Conservation (phyloP, 306 rosid species). For the cucumber (Cucumis sativus) region Cucumber_9930_V3 NC_026661.2:21578001-21578500, state of each 20-base stretch:
- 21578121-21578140: constrained; percentile 24
- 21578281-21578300: not conserved
- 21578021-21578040: constrained; percentile 87
- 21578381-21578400: not conserved
- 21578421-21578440: not conserved
- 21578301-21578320: not conserved
- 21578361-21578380: not conserved
- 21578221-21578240: not conserved
- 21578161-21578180: constrained; percentile 13
- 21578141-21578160: constrained; percentile 1
- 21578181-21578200: constrained; percentile 11
- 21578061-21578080: constrained; percentile 37
- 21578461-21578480: not conserved
- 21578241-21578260: constrained; percentile 9
- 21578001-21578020: constrained; percentile 95
- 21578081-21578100: constrained; percentile 33
- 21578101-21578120: constrained; percentile 57
- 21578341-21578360: not conserved
- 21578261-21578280: not conserved
- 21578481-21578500: constrained; percentile 6
- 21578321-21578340: not conserved
- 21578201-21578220: constrained; percentile 1
- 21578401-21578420: not conserved
- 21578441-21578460: not conserved
- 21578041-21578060: constrained; percentile 72